Percentiles rank a stretch among this genome's conserved stretches.
Conservation (phyloP, 1,139 yeast genomes). For the Sugiyamaella castrensis region DNA sequence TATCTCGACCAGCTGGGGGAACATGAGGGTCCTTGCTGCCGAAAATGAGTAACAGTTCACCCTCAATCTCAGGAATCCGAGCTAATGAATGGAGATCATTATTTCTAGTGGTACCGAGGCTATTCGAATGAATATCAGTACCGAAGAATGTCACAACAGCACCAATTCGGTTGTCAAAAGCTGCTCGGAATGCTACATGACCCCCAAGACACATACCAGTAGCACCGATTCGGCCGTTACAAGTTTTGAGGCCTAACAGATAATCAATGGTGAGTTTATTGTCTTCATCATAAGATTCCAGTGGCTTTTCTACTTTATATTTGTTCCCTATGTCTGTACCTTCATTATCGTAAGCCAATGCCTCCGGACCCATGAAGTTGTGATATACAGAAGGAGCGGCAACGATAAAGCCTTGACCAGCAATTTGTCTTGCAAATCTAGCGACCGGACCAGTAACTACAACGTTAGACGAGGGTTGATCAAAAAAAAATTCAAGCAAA, state of each 20-base stretch:
- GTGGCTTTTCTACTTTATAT: constrained; percentile 64
- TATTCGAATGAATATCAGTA: constrained; percentile 69
- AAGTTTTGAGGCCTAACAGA: constrained; percentile 54
- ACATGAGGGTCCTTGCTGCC: constrained; percentile 82
- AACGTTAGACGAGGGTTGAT: neutral
- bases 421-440: constrained; percentile 72
- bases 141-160: constrained; percentile 79
- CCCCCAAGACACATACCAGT: constrained; percentile 91
- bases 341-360: constrained; percentile 65
- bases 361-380: constrained; percentile 59
- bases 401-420: constrained; percentile 75
- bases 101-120: constrained; percentile 59
- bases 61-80: constrained; percentile 42
- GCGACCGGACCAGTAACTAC: constrained; percentile 58
- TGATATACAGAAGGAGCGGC: constrained; percentile 79
- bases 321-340: constrained; percentile 76
- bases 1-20: constrained; percentile 72
- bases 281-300: constrained; percentile 76
- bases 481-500: neutral
- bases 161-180: constrained; percentile 59
- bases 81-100: constrained; percentile 56
- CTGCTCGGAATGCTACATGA: constrained; percentile 72
- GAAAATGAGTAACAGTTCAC: constrained; percentile 63
- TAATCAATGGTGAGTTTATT: constrained; percentile 62
- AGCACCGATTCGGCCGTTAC: constrained; percentile 73